Percentiles rank a stretch among this genome's conserved stretches.
Evolutionary conservation across 2,329 filamentous ascomycete genomes (phyloP).

Genomic region (Alternaria sp.): DNA sequence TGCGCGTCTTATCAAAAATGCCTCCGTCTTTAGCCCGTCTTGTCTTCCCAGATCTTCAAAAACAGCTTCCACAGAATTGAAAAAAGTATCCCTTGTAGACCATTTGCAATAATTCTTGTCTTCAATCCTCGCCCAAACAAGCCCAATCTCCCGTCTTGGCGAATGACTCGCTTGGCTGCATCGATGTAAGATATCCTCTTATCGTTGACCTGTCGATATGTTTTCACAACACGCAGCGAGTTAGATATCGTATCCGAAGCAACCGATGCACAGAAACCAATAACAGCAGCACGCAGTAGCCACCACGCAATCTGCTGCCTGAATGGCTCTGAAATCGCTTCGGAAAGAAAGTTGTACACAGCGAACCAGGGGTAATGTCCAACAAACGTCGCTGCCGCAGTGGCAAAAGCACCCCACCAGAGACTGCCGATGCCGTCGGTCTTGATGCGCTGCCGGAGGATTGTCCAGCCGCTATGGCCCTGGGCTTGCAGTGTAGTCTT

Average conservation of each 20-base stretch:
- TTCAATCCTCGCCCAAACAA: conserved; percentile 41
- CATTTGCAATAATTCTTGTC: conserved; percentile 43
- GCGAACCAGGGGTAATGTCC: conserved; percentile 47
- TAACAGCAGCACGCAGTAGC: conserved; percentile 40
- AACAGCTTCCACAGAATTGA: conserved; percentile 45
- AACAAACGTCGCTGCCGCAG: conserved; percentile 42
- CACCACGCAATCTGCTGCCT: conserved; percentile 35
- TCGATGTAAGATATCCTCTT: conserved; percentile 39
- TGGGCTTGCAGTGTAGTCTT: conserved; percentile 44
- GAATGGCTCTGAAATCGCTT: conserved; percentile 32
- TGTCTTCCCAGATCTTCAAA: conserved; percentile 38
- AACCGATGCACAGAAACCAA: conserved; percentile 43
- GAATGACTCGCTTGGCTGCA: conserved; percentile 37
- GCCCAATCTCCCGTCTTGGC: conserved; percentile 36
- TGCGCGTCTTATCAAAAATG: not conserved
- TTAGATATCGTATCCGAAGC: conserved; percentile 43
- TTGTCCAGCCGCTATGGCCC: conserved; percentile 31
- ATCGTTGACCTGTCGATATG: conserved; percentile 44
- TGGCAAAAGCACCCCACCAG: conserved; percentile 46
- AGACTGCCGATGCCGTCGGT: conserved; percentile 39
- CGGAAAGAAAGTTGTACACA: conserved; percentile 39
- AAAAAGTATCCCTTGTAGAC: conserved; percentile 43
- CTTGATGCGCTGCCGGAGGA: conserved; percentile 37
- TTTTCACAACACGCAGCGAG: conserved; percentile 41
- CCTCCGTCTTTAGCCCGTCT: conserved; percentile 5